Evolutionary conservation across 1,284 basidiomycete species (phyloP), one percentile per base, ranked within the genome.

Genomic region (Irpex rosettiformis): DNA sequence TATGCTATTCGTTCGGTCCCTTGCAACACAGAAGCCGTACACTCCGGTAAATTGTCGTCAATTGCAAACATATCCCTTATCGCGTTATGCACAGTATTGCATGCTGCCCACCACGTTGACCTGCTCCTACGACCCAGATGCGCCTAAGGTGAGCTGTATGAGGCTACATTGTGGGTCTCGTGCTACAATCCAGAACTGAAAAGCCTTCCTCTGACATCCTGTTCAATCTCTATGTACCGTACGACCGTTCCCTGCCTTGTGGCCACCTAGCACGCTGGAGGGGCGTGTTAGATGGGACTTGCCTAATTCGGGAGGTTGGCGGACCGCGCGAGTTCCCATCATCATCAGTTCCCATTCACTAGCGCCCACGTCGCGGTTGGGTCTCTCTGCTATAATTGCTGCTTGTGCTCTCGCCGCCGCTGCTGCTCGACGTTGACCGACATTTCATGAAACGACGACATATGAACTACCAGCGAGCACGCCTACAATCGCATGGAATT

Each of bases 401-500:
- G n/a, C n/a, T n/a, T n/a, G n/a, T n/a, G n/a, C n/a, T n/a, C n/a
- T n/a, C n/a, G n/a, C n/a, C n/a, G n/a, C n/a, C n/a, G n/a, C 24
- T 18, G 48, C 25, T 22, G 48, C 48, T 13, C 18, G 13, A 3
- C 18, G 22, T 22, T 51, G 24, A 51, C 21, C 27, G 48, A 51
- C 48, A 3, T 51, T 51, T 51, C 48, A 51, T 51, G 48, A 51
- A 51, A 51, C 57, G 28, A 21, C 28, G 13, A 54, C 57, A 61
- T 58, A 52, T 55, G 56, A 52, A 43, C 37, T 22, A 45, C 52
- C 60, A 58, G 54, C 60, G 56, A 58, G 57, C 60, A 47, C 54
- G 56, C 40, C 49, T 11, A 25, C 29, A 55, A 42, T 55, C 60
- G 60, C 60, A 47, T 61, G 60, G 54, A 58, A 58, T 43, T 59